phyloP scores from a whole-genome alignment of 1,139 yeast genomes.

The Nakaseomyces bracarensis region DNA sequence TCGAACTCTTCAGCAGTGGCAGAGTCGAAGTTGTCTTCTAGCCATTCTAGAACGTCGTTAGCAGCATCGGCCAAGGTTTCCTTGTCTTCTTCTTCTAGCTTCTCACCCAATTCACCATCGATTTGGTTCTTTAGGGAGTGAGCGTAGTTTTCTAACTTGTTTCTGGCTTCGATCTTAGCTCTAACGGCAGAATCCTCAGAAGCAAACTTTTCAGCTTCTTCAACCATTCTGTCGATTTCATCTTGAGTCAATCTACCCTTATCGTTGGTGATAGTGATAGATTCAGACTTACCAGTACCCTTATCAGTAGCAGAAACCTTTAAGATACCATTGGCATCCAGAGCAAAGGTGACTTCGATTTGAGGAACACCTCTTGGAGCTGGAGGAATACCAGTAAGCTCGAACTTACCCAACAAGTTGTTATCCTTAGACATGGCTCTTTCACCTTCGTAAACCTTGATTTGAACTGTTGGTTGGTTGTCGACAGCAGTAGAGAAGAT shows the following conservation, averaged over 20 bases:
- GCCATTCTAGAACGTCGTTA: constrained; percentile 80
- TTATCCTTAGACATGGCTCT: constrained; percentile 92
- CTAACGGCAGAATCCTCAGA: constrained; percentile 78
- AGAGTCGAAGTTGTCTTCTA: constrained; percentile 71
- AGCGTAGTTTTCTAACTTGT: constrained; percentile 82
- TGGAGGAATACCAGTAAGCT: constrained; percentile 88
- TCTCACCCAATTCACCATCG: constrained; percentile 55
- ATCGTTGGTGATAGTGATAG: constrained; percentile 91
- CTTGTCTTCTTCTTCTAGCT: constrained; percentile 85
- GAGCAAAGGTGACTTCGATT: constrained; percentile 89
- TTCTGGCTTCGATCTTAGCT: constrained; percentile 78
- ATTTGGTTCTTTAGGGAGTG: constrained; percentile 75
- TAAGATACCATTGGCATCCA: constrained; percentile 92
- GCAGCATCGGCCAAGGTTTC: constrained; percentile 83
- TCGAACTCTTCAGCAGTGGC: constrained; percentile 91
- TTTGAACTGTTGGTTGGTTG: constrained; percentile 90
- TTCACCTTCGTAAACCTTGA: constrained; percentile 94
- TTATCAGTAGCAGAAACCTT: constrained; percentile 89
- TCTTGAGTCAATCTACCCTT: constrained; percentile 92
- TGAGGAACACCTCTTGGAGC: constrained; percentile 98
- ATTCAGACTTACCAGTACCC: constrained; percentile 93
- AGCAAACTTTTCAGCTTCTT: constrained; percentile 87
- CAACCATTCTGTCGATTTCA: constrained; percentile 89
- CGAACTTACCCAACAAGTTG: constrained; percentile 89
- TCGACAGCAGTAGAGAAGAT: constrained; percentile 94